Conservation (phyloP, 257 asterid genomes). For the Solanum sejunctum region DNA sequence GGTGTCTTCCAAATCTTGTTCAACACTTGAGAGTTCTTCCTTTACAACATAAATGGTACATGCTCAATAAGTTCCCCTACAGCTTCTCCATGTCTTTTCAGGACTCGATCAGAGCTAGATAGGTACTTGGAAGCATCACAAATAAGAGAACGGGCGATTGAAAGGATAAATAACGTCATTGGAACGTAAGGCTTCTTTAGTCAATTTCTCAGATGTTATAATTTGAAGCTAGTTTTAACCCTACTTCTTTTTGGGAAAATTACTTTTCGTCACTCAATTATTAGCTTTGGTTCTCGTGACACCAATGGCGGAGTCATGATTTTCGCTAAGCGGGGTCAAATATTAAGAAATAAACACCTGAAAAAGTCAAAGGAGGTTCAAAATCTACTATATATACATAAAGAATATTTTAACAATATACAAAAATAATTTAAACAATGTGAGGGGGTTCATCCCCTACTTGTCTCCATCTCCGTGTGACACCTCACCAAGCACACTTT, state of each 20-base stretch:
- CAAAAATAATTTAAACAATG: background rate
- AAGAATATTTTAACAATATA: background rate
- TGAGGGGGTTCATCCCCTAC: background rate
- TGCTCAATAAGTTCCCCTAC: slow-evolving; percentile 64
- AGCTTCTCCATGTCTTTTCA: slow-evolving; percentile 71
- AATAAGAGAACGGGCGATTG: slow-evolving; percentile 75
- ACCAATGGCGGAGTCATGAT: background rate
- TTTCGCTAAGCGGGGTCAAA: background rate
- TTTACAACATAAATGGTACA: slow-evolving; percentile 5
- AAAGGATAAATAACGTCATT: slow-evolving; percentile 71
- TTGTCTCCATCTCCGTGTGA: background rate
- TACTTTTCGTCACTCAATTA: background rate
- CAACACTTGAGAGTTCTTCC: background rate
- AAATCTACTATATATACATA: background rate
- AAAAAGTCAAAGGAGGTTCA: background rate
- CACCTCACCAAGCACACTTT: background rate
- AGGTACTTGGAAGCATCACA: slow-evolving; percentile 91
- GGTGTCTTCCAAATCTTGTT: background rate
- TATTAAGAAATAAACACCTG: background rate
- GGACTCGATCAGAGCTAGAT: slow-evolving; percentile 89
- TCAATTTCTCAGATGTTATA: background rate
- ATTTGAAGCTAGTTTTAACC: background rate
- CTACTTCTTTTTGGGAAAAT: background rate
- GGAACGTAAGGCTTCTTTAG: slow-evolving; percentile 67
- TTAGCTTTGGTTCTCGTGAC: background rate